Evolutionary conservation across 2,329 filamentous ascomycete genomes (phyloP).

Genomic region (Chaetomium sp.): DNA sequence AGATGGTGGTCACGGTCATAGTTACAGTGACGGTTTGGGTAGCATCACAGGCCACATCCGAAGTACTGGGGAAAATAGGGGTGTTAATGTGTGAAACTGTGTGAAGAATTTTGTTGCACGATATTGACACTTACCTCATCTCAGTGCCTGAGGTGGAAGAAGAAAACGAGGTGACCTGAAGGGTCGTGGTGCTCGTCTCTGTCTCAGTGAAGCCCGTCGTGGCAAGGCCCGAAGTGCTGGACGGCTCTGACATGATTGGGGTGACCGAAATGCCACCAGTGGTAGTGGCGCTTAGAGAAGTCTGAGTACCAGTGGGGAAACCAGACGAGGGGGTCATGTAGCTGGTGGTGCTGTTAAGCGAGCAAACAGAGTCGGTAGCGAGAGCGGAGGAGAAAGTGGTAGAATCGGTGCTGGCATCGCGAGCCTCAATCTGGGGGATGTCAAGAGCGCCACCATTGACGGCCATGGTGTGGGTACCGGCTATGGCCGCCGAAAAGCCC

Average conservation of each 20-base stretch:
- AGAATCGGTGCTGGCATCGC: neutral
- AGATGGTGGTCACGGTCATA: slow-evolving; percentile 11
- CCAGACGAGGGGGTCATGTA: slow-evolving; percentile 4
- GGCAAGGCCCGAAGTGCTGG: too few species aligned
- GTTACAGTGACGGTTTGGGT: slow-evolving; percentile 12
- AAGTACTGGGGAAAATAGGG: neutral
- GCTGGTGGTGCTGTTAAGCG: neutral
- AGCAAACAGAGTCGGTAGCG: neutral
- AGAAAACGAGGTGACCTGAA: too few species aligned
- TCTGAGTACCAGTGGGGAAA: too few species aligned
- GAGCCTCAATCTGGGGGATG: neutral
- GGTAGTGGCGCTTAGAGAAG: neutral
- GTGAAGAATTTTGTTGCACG: neutral
- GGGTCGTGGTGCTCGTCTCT: too few species aligned
- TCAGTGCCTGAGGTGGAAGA: too few species aligned
- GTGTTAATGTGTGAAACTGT: neutral
- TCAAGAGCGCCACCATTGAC: neutral
- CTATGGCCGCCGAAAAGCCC: neutral
- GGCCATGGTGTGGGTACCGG: neutral
- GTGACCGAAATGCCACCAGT: slow-evolving; percentile 1
- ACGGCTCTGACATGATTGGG: neutral
- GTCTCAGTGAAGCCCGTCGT: too few species aligned
- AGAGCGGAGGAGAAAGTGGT: too few species aligned
- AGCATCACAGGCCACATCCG: neutral
- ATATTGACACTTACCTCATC: too few species aligned